Conservation (phyloP, 2,329 filamentous ascomycete genomes). For the Aspergillus phoenicis region DNA sequence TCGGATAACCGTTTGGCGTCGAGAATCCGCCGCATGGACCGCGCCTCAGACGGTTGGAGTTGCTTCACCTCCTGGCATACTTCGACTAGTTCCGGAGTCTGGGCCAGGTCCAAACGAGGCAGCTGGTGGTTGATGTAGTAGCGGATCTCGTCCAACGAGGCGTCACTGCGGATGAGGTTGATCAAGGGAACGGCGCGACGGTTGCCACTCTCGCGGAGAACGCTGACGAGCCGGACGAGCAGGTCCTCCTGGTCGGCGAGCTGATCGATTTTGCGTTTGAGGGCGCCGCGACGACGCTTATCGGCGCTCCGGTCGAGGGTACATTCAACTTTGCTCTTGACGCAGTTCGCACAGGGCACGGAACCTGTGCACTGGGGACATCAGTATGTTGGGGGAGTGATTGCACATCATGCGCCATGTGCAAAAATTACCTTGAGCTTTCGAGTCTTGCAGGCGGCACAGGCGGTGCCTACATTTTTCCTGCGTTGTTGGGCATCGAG, state of each 20-base stretch:
- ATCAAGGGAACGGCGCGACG: slow-evolving; percentile 24
- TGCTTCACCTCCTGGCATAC: slow-evolving; percentile 21
- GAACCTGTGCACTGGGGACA: slow-evolving; percentile 25
- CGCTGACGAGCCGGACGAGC: slow-evolving; percentile 26
- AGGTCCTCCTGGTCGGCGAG: slow-evolving; percentile 31
- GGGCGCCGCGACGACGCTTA: slow-evolving; percentile 25
- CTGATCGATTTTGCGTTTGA: slow-evolving; percentile 30
- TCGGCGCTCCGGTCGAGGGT: slow-evolving; percentile 26
- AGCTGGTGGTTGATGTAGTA: slow-evolving; percentile 29
- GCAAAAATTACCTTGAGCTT: slow-evolving; percentile 27
- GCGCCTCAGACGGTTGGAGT: slow-evolving; percentile 21
- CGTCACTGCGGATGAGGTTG: slow-evolving; percentile 32
- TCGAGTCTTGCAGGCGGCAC: slow-evolving; percentile 28
- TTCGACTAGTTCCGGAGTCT: slow-evolving; percentile 27
- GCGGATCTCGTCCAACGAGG: slow-evolving; percentile 30
- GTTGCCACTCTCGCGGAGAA: slow-evolving; percentile 27
- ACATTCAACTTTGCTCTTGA: slow-evolving; percentile 26
- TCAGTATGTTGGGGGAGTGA: background rate
- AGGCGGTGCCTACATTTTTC: slow-evolving; percentile 30
- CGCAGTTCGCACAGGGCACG: slow-evolving; percentile 28
- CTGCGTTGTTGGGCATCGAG: slow-evolving; percentile 21
- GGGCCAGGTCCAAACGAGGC: slow-evolving; percentile 19
- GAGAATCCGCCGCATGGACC: slow-evolving; percentile 19
- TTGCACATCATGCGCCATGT: background rate
- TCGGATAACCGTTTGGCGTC: slow-evolving; percentile 23